These are phyloP conservation scores for Cystobasidium onofrii DNA, from an alignment of 768 basidiomycete species.

Conservation along the genomic window DNA sequence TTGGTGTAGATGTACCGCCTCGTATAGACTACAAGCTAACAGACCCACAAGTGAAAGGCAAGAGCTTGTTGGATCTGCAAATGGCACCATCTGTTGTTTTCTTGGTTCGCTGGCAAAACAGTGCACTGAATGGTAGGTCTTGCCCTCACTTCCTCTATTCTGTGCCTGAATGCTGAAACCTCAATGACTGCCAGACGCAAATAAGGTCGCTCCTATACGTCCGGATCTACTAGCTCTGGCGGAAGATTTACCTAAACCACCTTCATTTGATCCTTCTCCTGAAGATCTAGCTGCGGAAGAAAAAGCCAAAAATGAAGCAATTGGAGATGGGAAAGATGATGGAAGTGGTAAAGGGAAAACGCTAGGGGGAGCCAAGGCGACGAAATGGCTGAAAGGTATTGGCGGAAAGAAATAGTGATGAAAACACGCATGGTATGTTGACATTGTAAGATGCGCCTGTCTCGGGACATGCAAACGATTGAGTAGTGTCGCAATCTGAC, in stretches of 20 bases:
- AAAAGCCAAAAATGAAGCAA: background rate
- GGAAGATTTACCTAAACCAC: conserved; percentile 60
- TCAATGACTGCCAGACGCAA: conserved; percentile 48
- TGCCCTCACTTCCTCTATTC: background rate
- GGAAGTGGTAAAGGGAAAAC: background rate
- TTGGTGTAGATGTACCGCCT: conserved; percentile 73
- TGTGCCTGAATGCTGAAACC: background rate
- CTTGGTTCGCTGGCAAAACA: conserved; percentile 65
- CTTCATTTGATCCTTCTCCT: conserved; percentile 43
- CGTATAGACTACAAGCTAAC: conserved; percentile 74
- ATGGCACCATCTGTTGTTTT: conserved; percentile 74
- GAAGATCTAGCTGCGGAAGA: background rate
- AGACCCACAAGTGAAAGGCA: conserved; percentile 63
- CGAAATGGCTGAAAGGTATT: conserved; percentile 21
- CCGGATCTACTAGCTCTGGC: conserved; percentile 55
- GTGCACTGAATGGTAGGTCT: conserved; percentile 42
- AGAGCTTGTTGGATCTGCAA: conserved; percentile 60
- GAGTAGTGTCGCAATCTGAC: too few species aligned
- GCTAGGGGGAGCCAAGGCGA: conserved; percentile 9
- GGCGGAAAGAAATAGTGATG: conserved; percentile 23
- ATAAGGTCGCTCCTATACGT: conserved; percentile 59
- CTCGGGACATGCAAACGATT: too few species aligned
- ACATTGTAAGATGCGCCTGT: too few species aligned
- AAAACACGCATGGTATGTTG: too few species aligned
- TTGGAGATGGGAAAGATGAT: background rate